Percentiles rank a stretch among this genome's conserved stretches.
These are phyloP conservation scores for Combretum micranthum DNA, from an alignment of 345 rosid genomes.

Conservation along the genomic window DNA sequence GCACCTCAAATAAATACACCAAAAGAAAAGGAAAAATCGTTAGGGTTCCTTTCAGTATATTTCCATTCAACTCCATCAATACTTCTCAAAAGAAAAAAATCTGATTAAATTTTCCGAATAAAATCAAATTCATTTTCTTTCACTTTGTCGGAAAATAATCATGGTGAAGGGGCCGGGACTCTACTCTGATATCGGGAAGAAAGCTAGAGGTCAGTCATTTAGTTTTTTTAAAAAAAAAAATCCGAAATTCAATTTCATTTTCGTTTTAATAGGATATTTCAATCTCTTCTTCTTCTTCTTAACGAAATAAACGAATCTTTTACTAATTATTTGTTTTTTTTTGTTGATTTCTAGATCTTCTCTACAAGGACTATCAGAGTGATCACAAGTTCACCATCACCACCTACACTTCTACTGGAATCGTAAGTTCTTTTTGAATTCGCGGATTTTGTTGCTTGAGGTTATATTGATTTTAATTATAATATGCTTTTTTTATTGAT, in stretches of 20 bases:
- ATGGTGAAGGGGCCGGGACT: constrained; percentile 97
- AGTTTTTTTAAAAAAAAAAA: background rate
- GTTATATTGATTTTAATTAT: background rate
- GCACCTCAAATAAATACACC: background rate
- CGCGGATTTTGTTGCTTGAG: background rate
- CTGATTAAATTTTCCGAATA: too few relatives aligned
- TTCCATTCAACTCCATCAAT: background rate
- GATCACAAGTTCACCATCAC: constrained; percentile 91
- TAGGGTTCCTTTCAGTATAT: constrained; percentile 6
- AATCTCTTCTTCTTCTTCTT: background rate
- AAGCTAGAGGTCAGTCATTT: constrained; percentile 58
- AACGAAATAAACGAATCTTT: background rate
- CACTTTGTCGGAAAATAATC: constrained; percentile 24
- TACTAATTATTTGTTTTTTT: background rate
- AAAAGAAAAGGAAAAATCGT: too few relatives aligned
- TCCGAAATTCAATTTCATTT: too few relatives aligned
- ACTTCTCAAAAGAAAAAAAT: background rate
- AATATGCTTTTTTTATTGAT: background rate
- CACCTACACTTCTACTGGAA: constrained; percentile 64
- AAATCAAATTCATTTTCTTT: background rate
- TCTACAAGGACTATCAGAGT: constrained; percentile 77
- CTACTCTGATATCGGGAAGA: constrained; percentile 89
- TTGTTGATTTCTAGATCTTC: constrained; percentile 49
- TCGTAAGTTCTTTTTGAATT: constrained; percentile 42
- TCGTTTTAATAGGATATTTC: background rate